phyloP scores from a whole-genome alignment of 2,329 filamentous ascomycete genomes.

The Colletotrichum liriopes region DNA sequence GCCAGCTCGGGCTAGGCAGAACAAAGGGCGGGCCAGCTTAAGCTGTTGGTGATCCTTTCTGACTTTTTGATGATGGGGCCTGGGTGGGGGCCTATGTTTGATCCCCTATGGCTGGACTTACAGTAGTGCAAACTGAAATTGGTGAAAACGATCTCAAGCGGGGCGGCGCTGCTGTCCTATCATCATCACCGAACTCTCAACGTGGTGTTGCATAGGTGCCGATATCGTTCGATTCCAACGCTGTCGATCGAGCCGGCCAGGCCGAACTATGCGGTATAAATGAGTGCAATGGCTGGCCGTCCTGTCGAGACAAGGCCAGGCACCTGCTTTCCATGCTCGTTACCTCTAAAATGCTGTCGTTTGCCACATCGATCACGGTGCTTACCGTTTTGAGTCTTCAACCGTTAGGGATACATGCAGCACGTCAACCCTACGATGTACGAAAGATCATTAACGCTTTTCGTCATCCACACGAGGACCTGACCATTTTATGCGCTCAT shows the following conservation, averaged over 20 bases:
- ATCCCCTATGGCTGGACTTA: too few relatives aligned
- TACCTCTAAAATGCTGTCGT: background rate
- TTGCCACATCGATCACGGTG: background rate
- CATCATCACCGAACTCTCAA: background rate
- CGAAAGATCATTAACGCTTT: slow-evolving; percentile 19
- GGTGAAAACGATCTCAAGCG: too few relatives aligned
- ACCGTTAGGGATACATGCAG: background rate
- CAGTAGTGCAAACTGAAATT: too few relatives aligned
- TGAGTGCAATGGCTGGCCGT: background rate
- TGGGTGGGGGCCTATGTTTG: background rate
- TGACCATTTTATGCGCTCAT: slow-evolving; percentile 16
- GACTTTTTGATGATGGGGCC: too few relatives aligned
- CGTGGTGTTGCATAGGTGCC: background rate
- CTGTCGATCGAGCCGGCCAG: background rate
- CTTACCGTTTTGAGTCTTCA: background rate
- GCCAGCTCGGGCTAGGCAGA: too few relatives aligned
- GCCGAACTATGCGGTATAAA: background rate
- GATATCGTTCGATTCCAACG: too few relatives aligned
- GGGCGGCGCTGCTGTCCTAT: background rate
- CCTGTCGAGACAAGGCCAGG: background rate
- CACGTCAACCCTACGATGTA: slow-evolving; percentile 21
- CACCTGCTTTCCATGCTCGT: background rate
- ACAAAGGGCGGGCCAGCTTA: too few relatives aligned
- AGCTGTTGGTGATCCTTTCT: too few relatives aligned
- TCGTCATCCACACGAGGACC: slow-evolving; percentile 10